Evolutionary conservation across 805 yeast genomes (phyloP), one percentile per base, ranked within the genome.

Genomic region (Saccharomyces paradoxus): DNA sequence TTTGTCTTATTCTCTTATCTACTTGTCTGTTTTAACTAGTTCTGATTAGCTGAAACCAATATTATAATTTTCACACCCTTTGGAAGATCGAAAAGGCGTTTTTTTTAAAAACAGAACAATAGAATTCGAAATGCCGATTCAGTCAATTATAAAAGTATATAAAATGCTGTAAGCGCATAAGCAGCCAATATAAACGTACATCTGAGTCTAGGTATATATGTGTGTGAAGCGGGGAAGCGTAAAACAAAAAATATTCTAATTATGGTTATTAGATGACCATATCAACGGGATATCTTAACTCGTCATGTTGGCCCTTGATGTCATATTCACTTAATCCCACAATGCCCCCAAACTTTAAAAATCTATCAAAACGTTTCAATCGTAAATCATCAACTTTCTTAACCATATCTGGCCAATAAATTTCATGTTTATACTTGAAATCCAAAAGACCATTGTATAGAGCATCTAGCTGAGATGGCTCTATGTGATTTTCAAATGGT

Each of bases 291-390:
- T 63, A 63, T 10, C 37, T n/a, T 12, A 62, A 14, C 50, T 63
- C 63, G 12, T 62, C 63, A 37, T 60, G 61, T 22, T 58, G 56
- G 47, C 71, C 67, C 59, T 81, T 77, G 50, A 80, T 72, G 55
- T 81, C 83, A 56, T 67, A 76, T 60, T 81, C 85, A 60, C 82
- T 79, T 53, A 80, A 66, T 3, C 85, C 86, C n/a, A 80, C 75
- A 0, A 58, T 63, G 1, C 74, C 72, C 3, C 83, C 84, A 41
- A 80, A 69, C 49, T 64, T 63, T 10, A 60, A 46, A 53, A 69
- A 72, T 53, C 71, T 72, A 46, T 71, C 67, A 57, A 72, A 78
- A 56, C 77, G 75, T 14, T 61, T 60, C 13, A 61, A 56, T 37
- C 72, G 71, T 56, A 77, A 74, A 44, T 61, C 61, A 26, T 71